These are phyloP conservation scores for Myriosclerotinia curreyana DNA, from an alignment of 2,329 filamentous ascomycete species.

Conservation along the genomic window DNA sequence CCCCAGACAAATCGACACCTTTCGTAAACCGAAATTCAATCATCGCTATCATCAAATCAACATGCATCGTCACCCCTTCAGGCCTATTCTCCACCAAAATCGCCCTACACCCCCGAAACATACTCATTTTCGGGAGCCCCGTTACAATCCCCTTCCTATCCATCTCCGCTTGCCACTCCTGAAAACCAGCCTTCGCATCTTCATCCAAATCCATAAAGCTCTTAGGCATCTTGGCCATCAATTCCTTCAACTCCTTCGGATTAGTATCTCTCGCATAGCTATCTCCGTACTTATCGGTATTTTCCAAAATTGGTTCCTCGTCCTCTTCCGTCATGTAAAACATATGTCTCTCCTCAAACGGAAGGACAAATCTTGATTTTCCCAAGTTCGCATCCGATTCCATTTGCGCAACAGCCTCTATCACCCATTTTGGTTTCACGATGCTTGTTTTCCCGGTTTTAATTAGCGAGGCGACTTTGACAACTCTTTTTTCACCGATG, in stretches of 20 bases:
- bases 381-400: slow-evolving; percentile 48
- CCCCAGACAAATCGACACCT: slow-evolving; percentile 48
- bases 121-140: slow-evolving; percentile 49
- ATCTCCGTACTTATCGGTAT: slow-evolving; percentile 76
- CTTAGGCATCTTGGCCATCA: slow-evolving; percentile 48
- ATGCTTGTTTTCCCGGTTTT: slow-evolving; percentile 70
- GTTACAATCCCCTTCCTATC: slow-evolving; percentile 50
- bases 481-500: slow-evolving; percentile 73
- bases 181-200: neutral
- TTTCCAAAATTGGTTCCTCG: slow-evolving; percentile 52
- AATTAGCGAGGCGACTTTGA: slow-evolving; percentile 80
- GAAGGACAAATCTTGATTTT: slow-evolving; percentile 57
- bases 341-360: slow-evolving; percentile 62
- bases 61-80: slow-evolving; percentile 25
- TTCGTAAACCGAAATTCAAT: slow-evolving; percentile 68
- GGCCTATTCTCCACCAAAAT: slow-evolving; percentile 38
- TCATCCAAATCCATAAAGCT: slow-evolving; percentile 43
- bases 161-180: slow-evolving; percentile 50
- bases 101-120: slow-evolving; percentile 47
- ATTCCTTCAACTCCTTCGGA: slow-evolving; percentile 57
- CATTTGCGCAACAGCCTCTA: slow-evolving; percentile 60
- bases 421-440: slow-evolving; percentile 75
- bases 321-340: slow-evolving; percentile 63
- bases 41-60: slow-evolving; percentile 46
- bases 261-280: slow-evolving; percentile 73